Conservation (phyloP, 2,329 filamentous ascomycete species). For the Macrophomina phaseolina region DNA sequence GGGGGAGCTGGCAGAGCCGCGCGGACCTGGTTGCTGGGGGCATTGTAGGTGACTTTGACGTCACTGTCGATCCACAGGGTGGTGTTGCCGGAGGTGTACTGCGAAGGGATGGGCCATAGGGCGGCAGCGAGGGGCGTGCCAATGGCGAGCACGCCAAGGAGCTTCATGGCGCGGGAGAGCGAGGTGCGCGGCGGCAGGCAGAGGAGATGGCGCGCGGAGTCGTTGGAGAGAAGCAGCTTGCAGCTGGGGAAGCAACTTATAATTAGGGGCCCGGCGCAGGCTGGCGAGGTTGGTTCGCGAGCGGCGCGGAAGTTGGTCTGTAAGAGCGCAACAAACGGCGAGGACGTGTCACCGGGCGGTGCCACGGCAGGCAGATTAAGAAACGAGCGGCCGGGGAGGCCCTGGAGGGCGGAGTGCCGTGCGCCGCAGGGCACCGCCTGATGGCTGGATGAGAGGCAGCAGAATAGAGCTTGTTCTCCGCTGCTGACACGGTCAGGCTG, state of each 20-base stretch:
- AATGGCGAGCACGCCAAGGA: constrained; percentile 30
- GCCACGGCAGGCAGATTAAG: constrained; percentile 15
- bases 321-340: constrained; percentile 6
- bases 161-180: constrained; percentile 35
- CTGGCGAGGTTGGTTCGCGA: background rate
- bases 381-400: constrained; percentile 11
- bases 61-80: constrained; percentile 48
- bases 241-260: background rate
- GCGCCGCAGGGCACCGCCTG: constrained; percentile 1
- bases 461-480: background rate
- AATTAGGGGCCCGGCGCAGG: background rate
- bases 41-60: constrained; percentile 47
- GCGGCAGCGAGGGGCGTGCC: constrained; percentile 40
- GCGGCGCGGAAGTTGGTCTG: constrained; percentile 4
- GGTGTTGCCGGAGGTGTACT: constrained; percentile 45
- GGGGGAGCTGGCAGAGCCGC: constrained; percentile 16
- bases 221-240: background rate
- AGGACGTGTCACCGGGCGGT: constrained; percentile 10
- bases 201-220: background rate
- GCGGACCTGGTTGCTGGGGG: constrained; percentile 40
- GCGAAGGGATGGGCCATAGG: constrained; percentile 51
- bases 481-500: constrained; percentile 16
- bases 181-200: background rate
- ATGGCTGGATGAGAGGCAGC: background rate
- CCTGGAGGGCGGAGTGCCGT: constrained; percentile 18